A percentile compares a stretch with the other conserved stretches of the same genome.
phyloP scores from a whole-genome alignment of 495 filamentous ascomycete genomes.

The Penicillium mononematosum region DNA sequence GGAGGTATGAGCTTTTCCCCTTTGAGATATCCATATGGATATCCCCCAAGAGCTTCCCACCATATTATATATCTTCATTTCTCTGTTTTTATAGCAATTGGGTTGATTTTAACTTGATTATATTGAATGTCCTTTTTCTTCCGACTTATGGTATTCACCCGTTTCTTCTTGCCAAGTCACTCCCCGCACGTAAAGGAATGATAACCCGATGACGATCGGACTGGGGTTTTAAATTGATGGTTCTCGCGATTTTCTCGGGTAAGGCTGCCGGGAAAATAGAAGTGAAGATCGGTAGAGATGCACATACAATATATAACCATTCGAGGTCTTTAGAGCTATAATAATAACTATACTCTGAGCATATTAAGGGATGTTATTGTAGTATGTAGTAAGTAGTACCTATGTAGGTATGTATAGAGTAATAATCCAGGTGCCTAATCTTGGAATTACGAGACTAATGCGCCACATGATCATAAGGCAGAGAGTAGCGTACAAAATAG shows the following conservation, averaged over 20 bases:
- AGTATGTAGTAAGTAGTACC: background rate
- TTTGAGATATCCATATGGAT: background rate
- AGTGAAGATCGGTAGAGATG: background rate
- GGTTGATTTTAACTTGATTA: background rate
- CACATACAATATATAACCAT: no score
- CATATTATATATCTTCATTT: background rate
- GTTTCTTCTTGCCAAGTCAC: background rate
- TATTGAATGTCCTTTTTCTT: no score
- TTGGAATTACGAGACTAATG: background rate
- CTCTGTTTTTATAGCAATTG: background rate
- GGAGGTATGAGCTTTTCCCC: constrained; percentile 1
- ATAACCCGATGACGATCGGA: background rate
- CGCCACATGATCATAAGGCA: constrained; percentile 13
- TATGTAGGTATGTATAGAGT: background rate
- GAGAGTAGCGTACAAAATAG: background rate
- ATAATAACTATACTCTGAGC: no score
- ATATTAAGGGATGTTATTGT: no score
- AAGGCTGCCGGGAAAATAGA: constrained; percentile 4
- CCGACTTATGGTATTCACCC: background rate
- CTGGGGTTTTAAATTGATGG: background rate
- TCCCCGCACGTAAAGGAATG: background rate
- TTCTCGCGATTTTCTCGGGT: constrained; percentile 1
- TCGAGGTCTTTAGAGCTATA: no score
- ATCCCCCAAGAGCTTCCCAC: no score
- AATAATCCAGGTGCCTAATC: constrained; percentile 4